phyloP scores from a whole-genome alignment of 495 filamentous ascomycete genomes.

The Penicillium egyptiacum region DNA sequence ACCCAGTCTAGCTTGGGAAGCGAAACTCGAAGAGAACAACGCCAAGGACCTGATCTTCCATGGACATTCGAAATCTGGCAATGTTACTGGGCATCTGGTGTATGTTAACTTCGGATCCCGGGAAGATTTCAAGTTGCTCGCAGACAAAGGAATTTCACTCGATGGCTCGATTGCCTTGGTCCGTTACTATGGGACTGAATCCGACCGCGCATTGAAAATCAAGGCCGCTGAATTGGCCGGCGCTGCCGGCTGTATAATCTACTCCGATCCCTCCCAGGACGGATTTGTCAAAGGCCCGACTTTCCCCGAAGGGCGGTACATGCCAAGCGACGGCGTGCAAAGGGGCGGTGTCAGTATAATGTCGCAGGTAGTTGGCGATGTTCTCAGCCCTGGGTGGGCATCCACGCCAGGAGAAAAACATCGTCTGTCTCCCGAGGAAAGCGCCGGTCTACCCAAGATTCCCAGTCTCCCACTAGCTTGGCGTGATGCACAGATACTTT shows the following conservation, averaged over 20 bases:
- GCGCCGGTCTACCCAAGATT: slow-evolving; percentile 72
- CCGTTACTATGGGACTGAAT: slow-evolving; percentile 72
- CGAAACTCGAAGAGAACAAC: slow-evolving; percentile 76
- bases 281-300: slow-evolving; percentile 67
- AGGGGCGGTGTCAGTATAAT: slow-evolving; percentile 79
- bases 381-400: slow-evolving; percentile 82
- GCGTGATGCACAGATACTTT: slow-evolving; percentile 79
- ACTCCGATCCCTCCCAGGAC: slow-evolving; percentile 82
- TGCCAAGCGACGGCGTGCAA: slow-evolving; percentile 79
- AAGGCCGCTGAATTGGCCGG: slow-evolving; percentile 86
- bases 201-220: slow-evolving; percentile 74
- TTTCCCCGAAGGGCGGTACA: slow-evolving; percentile 72
- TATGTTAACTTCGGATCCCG: slow-evolving; percentile 91
- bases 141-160: slow-evolving; percentile 67
- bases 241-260: slow-evolving; percentile 84
- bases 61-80: slow-evolving; percentile 82
- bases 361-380: slow-evolving; percentile 82
- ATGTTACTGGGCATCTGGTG: slow-evolving; percentile 87
- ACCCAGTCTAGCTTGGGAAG: slow-evolving; percentile 68
- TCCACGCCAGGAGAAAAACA: slow-evolving; percentile 66
- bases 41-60: slow-evolving; percentile 76
- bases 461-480: slow-evolving; percentile 86
- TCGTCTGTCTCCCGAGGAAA: slow-evolving; percentile 65
- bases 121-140: slow-evolving; percentile 74
- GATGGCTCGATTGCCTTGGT: slow-evolving; percentile 83